Evolutionary conservation across 2,329 filamentous ascomycete species (phyloP).

Genomic region (Neurospora sp.): DNA sequence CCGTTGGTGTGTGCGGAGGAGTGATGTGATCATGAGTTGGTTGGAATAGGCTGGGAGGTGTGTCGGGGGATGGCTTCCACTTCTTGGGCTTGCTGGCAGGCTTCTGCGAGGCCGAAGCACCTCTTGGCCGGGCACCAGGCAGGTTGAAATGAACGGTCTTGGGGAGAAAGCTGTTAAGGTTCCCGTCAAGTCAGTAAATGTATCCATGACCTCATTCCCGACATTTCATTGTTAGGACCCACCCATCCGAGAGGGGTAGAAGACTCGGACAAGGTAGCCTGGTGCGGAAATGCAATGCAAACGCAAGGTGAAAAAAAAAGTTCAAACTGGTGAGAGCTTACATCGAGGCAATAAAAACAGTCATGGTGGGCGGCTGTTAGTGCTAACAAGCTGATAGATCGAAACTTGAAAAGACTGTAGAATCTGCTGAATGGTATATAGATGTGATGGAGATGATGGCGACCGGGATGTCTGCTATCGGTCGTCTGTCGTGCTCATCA

Average conservation of each 20-base stretch:
- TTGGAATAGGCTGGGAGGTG: conserved; percentile 44
- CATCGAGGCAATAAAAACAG: conserved; percentile 40
- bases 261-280: conserved; percentile 3
- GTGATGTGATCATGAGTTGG: conserved; percentile 35
- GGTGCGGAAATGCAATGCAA: conserved; percentile 1
- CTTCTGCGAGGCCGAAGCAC: conserved; percentile 22
- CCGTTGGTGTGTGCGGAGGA: conserved; percentile 45
- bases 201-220: neutral
- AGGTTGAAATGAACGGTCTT: conserved; percentile 85
- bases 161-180: conserved; percentile 65
- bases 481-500: conserved; percentile 4
- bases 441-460: neutral
- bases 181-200: conserved; percentile 4
- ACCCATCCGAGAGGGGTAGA: neutral
- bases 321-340: conserved; percentile 14
- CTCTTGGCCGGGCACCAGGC: conserved; percentile 39
- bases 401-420: neutral
- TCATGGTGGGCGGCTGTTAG: conserved; percentile 29
- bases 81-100: conserved; percentile 13
- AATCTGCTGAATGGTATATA: conserved; percentile 1
- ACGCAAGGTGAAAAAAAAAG: conserved; percentile 1
- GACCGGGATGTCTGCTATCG: conserved; percentile 6
- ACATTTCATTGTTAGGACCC: neutral
- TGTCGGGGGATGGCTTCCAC: conserved; percentile 19
- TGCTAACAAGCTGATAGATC: neutral